Evolutionary conservation across 78 protist species (phyloP).

Genomic region (Polysphondylium violaceum): DNA sequence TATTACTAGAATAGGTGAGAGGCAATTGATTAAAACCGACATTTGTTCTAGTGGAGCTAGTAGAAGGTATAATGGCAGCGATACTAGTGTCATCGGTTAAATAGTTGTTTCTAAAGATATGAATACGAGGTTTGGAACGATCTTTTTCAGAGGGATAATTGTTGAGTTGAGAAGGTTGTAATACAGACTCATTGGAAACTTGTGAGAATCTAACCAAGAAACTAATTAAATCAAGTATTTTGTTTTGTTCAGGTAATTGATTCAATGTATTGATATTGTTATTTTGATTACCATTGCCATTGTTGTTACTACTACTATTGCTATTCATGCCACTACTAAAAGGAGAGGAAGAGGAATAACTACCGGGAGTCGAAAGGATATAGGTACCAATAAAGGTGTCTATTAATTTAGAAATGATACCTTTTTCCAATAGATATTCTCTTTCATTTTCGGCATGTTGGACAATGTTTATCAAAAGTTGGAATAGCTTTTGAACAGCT

Average conservation of each 20-base stretch:
- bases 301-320: neutral
- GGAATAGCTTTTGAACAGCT: constrained; percentile 42
- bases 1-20: neutral
- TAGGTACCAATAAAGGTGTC: constrained; percentile 55
- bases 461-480: constrained; percentile 27
- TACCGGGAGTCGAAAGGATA: neutral
- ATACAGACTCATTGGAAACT: neutral
- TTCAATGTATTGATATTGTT: neutral
- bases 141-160: constrained; percentile 70
- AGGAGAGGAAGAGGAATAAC: neutral
- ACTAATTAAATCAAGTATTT: constrained; percentile 41
- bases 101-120: constrained; percentile 3
- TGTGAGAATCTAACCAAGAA: constrained; percentile 57
- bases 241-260: constrained; percentile 4
- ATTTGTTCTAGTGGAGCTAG: neutral
- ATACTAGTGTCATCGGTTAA: neutral
- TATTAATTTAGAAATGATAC: constrained; percentile 40
- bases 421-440: constrained; percentile 52
- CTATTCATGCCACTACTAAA: neutral
- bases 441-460: constrained; percentile 13
- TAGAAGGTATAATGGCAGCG: too few relatives aligned
- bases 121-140: constrained; percentile 25
- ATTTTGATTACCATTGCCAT: neutral
- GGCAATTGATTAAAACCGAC: neutral
- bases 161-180: constrained; percentile 13